A percentile compares a stretch with the other conserved stretches of the same genome.
Evolutionary conservation across 1,139 yeast genomes (phyloP).

Genomic region (Groenewaldozyma auringiensis): DNA sequence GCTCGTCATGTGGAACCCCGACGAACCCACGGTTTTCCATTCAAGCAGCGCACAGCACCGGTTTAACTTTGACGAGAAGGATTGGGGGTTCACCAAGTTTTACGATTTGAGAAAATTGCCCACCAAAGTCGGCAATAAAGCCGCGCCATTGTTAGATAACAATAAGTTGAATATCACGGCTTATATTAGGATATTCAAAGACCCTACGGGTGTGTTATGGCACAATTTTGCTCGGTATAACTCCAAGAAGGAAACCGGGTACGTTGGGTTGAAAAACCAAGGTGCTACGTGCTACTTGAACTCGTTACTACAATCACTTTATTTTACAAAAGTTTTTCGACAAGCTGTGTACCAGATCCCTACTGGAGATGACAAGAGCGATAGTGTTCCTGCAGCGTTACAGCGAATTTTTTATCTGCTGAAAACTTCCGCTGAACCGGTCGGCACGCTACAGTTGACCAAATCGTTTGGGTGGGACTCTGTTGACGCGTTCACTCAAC

Average conservation of each 20-base stretch:
- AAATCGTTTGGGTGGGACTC: slow-evolving; percentile 96
- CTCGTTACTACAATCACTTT: slow-evolving; percentile 84
- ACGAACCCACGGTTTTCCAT: slow-evolving; percentile 52
- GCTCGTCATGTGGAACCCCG: slow-evolving; percentile 77
- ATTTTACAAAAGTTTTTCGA: slow-evolving; percentile 74
- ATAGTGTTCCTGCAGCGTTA: slow-evolving; percentile 67
- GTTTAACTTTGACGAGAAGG: slow-evolving; percentile 66
- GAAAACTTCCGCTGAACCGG: slow-evolving; percentile 63
- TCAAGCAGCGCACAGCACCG: slow-evolving; percentile 71
- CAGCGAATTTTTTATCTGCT: slow-evolving; percentile 81
- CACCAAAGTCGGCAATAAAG: slow-evolving; percentile 18
- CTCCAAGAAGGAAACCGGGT: slow-evolving; percentile 81
- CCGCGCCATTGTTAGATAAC: slow-evolving; percentile 44
- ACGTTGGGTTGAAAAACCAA: slow-evolving; percentile 87
- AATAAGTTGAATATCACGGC: slow-evolving; percentile 65
- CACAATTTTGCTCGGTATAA: slow-evolving; percentile 79
- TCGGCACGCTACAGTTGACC: slow-evolving; percentile 81
- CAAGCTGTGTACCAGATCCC: slow-evolving; percentile 86
- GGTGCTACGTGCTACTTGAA: slow-evolving; percentile 98
- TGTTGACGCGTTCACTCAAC: slow-evolving; percentile 93
- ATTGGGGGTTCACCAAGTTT: slow-evolving; percentile 92
- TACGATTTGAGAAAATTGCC: slow-evolving; percentile 49
- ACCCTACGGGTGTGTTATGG: slow-evolving; percentile 92
- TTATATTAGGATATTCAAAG: slow-evolving; percentile 69
- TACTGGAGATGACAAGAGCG: slow-evolving; percentile 49